Base-by-base conservation (phyloP, 306 rosid species). In the Citrullus mucosospermus region DNA sequence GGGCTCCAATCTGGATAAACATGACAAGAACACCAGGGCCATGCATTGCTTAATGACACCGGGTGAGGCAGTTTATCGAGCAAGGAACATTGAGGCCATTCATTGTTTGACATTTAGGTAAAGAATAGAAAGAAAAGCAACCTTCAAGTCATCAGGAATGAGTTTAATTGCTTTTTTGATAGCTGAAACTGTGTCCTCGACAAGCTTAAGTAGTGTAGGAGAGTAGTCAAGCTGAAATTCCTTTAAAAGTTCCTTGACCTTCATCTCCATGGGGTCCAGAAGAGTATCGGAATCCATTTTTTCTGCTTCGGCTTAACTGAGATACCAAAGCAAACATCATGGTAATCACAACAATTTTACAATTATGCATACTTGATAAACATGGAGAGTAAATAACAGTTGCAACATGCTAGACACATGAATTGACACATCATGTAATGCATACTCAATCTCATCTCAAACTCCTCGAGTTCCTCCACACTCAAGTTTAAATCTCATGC, bases 141-240 rank as follows among this genome's bases (percentile, higher is more conserved):
- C 96, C 90, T 87, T 79, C 46, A 85, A 81, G 65, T 83, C 85
- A n/a, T 85, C 12, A 22, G 97, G 99, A 77, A 92, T 89, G 78
- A 75, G 55, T 9, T 84, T 85, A 5, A 95, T 80, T 78, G 91
- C 84, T 0, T 77, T 75, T 84, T 85, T 82, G 54, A 92, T 87
- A 57, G 91, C 85, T 11, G 86, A 81, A 32, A 92, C 84, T 3
- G 91, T 79, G 79, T 88, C 86, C 39, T 88, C 86, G 1, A 92
- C 88, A 68, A 84, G 83, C 84, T 88, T 83, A 4, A 82, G 36
- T 43, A 89, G 83, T 5, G 63, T 69, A 39, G 83, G 80, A 0
- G 93, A 81, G 74, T 86, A 44, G 43, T 87, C 81, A 0, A 86
- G 79, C 50, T 78, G 81, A 66, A 89, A 88, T 82, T 88, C 97